Conservation (phyloP, 2,329 filamentous ascomycete genomes). For the Diaporthe ilicicola region DNA sequence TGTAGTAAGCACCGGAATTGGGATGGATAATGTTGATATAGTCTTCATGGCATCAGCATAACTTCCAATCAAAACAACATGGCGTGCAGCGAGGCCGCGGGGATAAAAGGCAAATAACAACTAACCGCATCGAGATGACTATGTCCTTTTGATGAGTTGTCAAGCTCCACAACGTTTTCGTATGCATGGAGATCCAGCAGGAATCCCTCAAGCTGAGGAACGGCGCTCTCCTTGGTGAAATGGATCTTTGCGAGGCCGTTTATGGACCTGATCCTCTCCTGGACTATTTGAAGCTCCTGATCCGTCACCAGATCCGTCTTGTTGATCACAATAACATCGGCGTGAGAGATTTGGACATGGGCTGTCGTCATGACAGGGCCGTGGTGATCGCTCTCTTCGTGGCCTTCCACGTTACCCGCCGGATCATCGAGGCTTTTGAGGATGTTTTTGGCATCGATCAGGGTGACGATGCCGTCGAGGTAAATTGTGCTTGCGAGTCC, state of each 20-base stretch:
- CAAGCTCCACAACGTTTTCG: constrained; percentile 78
- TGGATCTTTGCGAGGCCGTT: constrained; percentile 89
- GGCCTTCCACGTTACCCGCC: constrained; percentile 59
- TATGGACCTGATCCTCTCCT: constrained; percentile 79
- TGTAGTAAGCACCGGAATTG: constrained; percentile 66
- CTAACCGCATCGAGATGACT: constrained; percentile 88
- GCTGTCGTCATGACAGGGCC: constrained; percentile 86
- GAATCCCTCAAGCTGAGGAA: constrained; percentile 85
- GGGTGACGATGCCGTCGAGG: constrained; percentile 93
- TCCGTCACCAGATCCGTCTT: constrained; percentile 85
- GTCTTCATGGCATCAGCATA: constrained; percentile 58
- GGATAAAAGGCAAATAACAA: not conserved
- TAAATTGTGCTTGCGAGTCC: constrained; percentile 95
- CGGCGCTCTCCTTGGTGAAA: constrained; percentile 79
- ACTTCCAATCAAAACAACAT: not conserved
- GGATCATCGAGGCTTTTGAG: constrained; percentile 81
- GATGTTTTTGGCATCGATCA: constrained; percentile 96
- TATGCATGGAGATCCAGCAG: constrained; percentile 93
- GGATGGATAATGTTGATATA: constrained; percentile 83
- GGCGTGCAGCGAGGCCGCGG: not conserved
- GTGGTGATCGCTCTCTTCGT: constrained; percentile 58
- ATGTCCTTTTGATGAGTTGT: constrained; percentile 77
- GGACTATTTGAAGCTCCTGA: constrained; percentile 74
- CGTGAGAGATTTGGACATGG: constrained; percentile 95
- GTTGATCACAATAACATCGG: constrained; percentile 94